Evolutionary conservation across 2,329 filamentous ascomycete genomes (phyloP).

Genomic region (Coniosporium tulheliwenetii): DNA sequence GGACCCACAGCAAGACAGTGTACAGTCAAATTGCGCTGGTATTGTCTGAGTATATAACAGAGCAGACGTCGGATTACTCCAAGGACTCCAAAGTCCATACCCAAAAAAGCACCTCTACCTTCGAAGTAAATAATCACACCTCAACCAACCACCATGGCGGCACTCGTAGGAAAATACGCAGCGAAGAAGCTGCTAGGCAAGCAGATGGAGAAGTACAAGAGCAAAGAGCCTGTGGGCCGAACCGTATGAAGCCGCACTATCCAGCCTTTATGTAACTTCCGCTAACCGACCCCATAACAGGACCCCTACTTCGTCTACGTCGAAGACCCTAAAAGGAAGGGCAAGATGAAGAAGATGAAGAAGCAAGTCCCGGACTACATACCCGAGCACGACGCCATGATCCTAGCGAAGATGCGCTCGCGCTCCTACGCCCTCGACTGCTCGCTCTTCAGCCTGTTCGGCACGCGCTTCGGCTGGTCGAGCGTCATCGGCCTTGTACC

Average conservation of each 20-base stretch:
- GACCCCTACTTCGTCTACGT: conserved; percentile 84
- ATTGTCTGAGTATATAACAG: too few relatives aligned
- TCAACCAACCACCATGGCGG: conserved; percentile 22
- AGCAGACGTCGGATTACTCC: too few relatives aligned
- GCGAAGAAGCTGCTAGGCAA: conserved; percentile 32
- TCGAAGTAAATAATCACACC: too few relatives aligned
- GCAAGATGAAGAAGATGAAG: conserved; percentile 68
- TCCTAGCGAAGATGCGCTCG: conserved; percentile 75
- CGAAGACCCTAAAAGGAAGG: conserved; percentile 53
- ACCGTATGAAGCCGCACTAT: conserved; percentile 18
- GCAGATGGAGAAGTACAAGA: conserved; percentile 31
- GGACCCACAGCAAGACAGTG: too few relatives aligned
- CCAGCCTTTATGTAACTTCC: neutral
- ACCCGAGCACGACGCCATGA: conserved; percentile 62
- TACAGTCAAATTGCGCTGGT: too few relatives aligned
- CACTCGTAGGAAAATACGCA: conserved; percentile 29
- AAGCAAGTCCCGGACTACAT: conserved; percentile 75
- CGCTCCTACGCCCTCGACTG: conserved; percentile 77
- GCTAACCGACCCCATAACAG: conserved; percentile 27
- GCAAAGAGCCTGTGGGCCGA: conserved; percentile 21
- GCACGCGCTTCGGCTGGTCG: conserved; percentile 78
- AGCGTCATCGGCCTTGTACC: conserved; percentile 75
- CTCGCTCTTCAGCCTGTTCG: conserved; percentile 65
- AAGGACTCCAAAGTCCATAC: too few relatives aligned
- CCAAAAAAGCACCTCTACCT: too few relatives aligned